A percentile compares a stretch with the other conserved stretches of the same genome.
Conservation (phyloP, 306 rosid species). For the Inga leiocalycina region DNA sequence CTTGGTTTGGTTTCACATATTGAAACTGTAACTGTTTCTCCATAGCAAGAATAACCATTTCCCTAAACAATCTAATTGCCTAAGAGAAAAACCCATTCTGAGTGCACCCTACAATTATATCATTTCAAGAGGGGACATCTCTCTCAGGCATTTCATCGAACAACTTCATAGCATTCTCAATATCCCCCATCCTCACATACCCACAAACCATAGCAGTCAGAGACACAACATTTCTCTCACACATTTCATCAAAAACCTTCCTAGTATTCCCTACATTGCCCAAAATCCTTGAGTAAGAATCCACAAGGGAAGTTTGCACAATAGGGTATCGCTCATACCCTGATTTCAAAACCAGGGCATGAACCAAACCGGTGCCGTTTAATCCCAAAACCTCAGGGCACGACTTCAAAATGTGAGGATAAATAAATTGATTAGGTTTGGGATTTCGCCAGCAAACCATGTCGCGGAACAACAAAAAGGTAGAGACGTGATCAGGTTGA, state of each 20-base stretch:
- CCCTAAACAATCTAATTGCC: conserved; percentile 63
- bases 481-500: not conserved
- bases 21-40: conserved; percentile 24
- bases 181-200: too few species aligned
- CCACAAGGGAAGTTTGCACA: too few species aligned
- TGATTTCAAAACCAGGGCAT: too few species aligned
- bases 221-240: too few species aligned
- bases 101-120: conserved; percentile 68
- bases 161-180: too few species aligned
- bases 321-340: too few species aligned
- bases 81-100: conserved; percentile 71
- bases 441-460: conserved; percentile 50
- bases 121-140: conserved; percentile 80
- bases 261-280: too few species aligned
- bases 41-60: conserved; percentile 41
- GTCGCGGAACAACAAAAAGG: conserved; percentile 44
- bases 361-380: too few species aligned
- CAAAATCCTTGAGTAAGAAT: too few species aligned
- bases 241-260: too few species aligned
- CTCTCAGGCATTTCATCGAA: conserved; percentile 2
- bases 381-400: too few species aligned
- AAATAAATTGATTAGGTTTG: conserved; percentile 61
- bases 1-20: conserved; percentile 59
- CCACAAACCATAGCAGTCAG: too few species aligned
- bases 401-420: conserved; percentile 31